A percentile compares a stretch with the other conserved stretches of the same genome.
Conservation (phyloP, 768 basidiomycete species). For the Mycena maculata region DNA sequence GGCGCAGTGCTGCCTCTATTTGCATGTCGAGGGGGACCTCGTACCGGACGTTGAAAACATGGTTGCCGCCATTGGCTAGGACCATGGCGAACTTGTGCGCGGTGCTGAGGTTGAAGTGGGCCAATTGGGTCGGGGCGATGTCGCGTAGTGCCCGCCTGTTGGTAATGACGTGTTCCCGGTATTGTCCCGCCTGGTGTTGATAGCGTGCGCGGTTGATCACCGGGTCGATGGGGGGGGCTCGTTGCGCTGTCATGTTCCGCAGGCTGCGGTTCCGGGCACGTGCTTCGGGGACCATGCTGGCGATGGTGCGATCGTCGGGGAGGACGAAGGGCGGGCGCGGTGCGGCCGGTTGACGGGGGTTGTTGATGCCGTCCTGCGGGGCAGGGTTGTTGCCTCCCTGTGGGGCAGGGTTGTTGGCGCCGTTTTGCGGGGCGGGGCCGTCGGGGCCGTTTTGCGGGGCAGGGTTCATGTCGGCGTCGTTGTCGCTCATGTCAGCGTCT, state of each 20-base stretch:
- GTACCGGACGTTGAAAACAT: no score
- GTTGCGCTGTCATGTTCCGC: background rate
- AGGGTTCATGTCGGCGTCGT: no score
- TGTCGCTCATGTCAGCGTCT: no score
- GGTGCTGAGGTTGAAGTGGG: background rate
- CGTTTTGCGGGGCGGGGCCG: no score
- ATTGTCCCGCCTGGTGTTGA: background rate
- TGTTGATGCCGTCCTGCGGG: no score
- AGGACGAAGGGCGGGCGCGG: no score
- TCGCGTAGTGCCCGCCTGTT: background rate
- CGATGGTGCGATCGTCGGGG: background rate
- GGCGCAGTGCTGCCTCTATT: no score
- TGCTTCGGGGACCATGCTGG: background rate
- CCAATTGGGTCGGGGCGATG: background rate
- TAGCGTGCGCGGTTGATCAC: background rate
- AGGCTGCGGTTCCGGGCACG: background rate
- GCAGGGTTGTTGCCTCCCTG: no score
- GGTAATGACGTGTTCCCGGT: background rate
- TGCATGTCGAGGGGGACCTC: no score
- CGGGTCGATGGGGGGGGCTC: background rate
- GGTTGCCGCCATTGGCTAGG: slow-evolving; percentile 12
- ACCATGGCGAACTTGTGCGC: background rate
- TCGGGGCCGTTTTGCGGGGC: no score
- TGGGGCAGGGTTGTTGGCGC: no score
- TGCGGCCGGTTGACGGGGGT: no score